These are phyloP conservation scores for Sporothrix pallida DNA, from an alignment of 2,329 filamentous ascomycete genomes.

Conservation along the genomic window DNA sequence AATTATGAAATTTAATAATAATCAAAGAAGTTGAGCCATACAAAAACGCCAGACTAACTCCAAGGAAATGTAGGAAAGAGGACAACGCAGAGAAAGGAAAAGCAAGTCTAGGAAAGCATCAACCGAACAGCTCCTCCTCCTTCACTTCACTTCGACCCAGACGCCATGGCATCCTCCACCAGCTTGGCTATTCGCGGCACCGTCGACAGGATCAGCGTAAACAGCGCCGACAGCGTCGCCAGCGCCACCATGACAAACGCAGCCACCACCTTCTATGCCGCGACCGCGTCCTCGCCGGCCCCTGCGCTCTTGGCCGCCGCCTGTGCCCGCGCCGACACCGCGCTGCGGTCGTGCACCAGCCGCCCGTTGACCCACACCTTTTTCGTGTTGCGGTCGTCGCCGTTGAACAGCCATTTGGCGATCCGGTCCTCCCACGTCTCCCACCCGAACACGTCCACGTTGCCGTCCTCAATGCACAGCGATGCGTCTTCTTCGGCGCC, in stretches of 20 bases:
- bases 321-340: not conserved
- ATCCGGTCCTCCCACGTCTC: conserved; percentile 86
- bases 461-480: conserved; percentile 54
- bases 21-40: too few species aligned
- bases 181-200: conserved; percentile 18
- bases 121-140: not conserved
- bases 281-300: not conserved
- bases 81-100: not conserved
- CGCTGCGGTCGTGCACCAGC: conserved; percentile 69
- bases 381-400: conserved; percentile 88
- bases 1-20: too few species aligned
- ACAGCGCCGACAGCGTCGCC: conserved; percentile 22
- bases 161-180: not conserved
- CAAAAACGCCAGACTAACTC: too few species aligned
- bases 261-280: conserved; percentile 27
- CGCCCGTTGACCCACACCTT: conserved; percentile 88
- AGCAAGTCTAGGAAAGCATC: not conserved
- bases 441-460: conserved; percentile 89
- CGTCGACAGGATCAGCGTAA: conserved; percentile 25
- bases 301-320: not conserved
- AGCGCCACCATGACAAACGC: conserved; percentile 19
- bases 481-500: not conserved
- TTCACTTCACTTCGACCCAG: not conserved
- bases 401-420: conserved; percentile 93
- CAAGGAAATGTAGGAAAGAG: not conserved